phyloP scores from a whole-genome alignment of 2,329 filamentous ascomycete species.

The Aspergillus fumigatus region DNA sequence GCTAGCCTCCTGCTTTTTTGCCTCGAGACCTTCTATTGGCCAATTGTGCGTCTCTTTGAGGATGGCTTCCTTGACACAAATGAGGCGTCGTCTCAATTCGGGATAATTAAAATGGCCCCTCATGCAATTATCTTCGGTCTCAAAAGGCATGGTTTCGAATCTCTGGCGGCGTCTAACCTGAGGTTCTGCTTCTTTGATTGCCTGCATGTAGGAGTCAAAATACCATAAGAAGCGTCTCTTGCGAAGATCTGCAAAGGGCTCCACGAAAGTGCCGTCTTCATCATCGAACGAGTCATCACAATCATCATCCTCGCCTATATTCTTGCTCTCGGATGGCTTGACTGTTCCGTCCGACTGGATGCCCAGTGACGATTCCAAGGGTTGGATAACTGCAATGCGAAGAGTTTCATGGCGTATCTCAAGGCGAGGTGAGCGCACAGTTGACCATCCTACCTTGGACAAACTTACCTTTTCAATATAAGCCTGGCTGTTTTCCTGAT shows the following conservation, averaged over 20 bases:
- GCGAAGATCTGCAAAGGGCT: constrained; percentile 84
- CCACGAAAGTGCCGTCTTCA: constrained; percentile 60
- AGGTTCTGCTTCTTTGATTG: constrained; percentile 52
- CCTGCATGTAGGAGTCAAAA: constrained; percentile 75
- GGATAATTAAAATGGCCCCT: constrained; percentile 79
- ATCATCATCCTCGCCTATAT: constrained; percentile 33
- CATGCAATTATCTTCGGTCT: constrained; percentile 73
- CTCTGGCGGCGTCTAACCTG: constrained; percentile 59
- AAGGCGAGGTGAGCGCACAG: not conserved
- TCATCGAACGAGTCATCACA: constrained; percentile 22
- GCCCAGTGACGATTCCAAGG: constrained; percentile 72
- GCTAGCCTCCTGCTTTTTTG: constrained; percentile 62
- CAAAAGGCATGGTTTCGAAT: constrained; percentile 87
- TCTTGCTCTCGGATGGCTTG: constrained; percentile 26
- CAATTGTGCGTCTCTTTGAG: constrained; percentile 68
- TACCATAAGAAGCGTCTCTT: constrained; percentile 96
- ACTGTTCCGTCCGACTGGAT: constrained; percentile 53
- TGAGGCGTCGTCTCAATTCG: constrained; percentile 65
- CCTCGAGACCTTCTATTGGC: constrained; percentile 62
- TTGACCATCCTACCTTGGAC: constrained; percentile 8
- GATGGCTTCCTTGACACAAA: constrained; percentile 63
- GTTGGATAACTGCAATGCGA: constrained; percentile 78
- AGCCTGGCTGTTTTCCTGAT: constrained; percentile 67
- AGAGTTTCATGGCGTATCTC: constrained; percentile 89
- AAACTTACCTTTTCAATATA: constrained; percentile 71